Evolutionary conservation across 139 green algal species (phyloP).

Genomic region (Micractinium sp.): DNA sequence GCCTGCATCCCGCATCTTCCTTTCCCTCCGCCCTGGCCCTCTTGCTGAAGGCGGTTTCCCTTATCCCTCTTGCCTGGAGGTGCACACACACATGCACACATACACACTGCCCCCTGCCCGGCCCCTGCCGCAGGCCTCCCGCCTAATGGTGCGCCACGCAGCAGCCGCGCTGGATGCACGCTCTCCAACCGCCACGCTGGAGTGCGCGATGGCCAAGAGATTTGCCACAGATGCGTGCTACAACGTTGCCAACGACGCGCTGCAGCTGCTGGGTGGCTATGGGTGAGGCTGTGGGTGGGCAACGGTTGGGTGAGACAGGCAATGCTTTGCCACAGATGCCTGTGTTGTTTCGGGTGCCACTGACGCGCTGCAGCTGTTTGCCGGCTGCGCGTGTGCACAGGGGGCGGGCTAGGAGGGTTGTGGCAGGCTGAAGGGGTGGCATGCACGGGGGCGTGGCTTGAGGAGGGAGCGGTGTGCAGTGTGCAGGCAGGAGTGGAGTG

Average conservation of each 20-base stretch:
- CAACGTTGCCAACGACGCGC: constrained; percentile 64
- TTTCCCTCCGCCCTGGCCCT: too few species aligned
- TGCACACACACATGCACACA: too few species aligned
- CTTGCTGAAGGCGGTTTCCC: too few species aligned
- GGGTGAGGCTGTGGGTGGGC: constrained; percentile 57
- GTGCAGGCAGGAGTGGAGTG: too few species aligned
- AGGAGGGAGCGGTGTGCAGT: too few species aligned
- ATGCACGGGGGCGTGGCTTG: too few species aligned
- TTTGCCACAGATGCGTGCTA: constrained; percentile 86
- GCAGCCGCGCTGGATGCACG: constrained; percentile 64
- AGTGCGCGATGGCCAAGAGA: constrained; percentile 85
- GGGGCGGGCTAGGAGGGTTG: not conserved
- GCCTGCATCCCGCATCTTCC: too few species aligned
- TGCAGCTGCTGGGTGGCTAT: constrained; percentile 86
- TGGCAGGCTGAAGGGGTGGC: not conserved
- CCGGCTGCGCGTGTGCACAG: not conserved
- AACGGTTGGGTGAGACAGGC: too few species aligned
- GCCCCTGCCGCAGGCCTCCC: constrained; percentile 43
- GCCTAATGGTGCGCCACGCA: constrained; percentile 73
- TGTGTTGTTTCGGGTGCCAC: too few species aligned
- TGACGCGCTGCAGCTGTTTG: too few species aligned
- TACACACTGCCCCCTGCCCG: not conserved
- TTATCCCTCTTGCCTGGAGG: too few species aligned
- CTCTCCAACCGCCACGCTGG: constrained; percentile 54
- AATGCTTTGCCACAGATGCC: too few species aligned